phyloP scores from a whole-genome alignment of 2,329 filamentous ascomycete genomes.

The Rugonectria rugulosa region DNA sequence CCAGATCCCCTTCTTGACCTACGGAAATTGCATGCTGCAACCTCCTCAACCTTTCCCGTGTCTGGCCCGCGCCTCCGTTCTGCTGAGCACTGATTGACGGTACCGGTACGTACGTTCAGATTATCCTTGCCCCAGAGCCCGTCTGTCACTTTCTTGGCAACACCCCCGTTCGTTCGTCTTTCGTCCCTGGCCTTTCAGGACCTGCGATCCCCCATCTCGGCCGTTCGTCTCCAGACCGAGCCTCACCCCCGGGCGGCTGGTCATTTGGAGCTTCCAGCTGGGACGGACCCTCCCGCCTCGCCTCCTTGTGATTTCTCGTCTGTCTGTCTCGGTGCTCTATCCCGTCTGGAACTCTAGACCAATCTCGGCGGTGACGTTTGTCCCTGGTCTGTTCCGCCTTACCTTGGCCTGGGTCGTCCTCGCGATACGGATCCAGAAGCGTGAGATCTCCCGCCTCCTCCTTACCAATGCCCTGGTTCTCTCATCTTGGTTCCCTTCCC shows the following conservation, averaged over 20 bases:
- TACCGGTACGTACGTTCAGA: constrained; percentile 14
- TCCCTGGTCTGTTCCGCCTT: constrained; percentile 34
- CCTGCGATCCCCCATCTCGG: constrained; percentile 32
- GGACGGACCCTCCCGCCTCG: constrained; percentile 29
- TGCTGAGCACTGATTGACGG: constrained; percentile 7
- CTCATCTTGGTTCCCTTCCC: constrained; percentile 5
- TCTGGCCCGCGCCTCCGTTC: constrained; percentile 4
- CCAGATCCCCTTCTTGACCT: constrained; percentile 16
- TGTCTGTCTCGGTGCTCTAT: constrained; percentile 16
- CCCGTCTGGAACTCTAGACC: constrained; percentile 31
- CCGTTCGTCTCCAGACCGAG: constrained; percentile 39
- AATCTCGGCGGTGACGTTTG: constrained; percentile 37
- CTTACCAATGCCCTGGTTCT: constrained; percentile 8
- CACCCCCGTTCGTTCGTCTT: constrained; percentile 33
- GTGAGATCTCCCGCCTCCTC: constrained; percentile 22
- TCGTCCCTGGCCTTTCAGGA: constrained; percentile 26
- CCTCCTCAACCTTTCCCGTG: constrained; percentile 18
- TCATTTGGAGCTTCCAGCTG: constrained; percentile 7
- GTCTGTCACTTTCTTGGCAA: constrained; percentile 31
- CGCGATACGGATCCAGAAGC: constrained; percentile 34
- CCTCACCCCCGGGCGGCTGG: constrained; percentile 36
- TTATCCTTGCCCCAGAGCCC: constrained; percentile 13
- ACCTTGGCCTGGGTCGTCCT: constrained; percentile 32
- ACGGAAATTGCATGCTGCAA: constrained; percentile 21
- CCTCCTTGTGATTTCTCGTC: constrained; percentile 16